A percentile compares a stretch with the other conserved stretches of the same genome.
Conservation (phyloP, 1,284 basidiomycete species). For the Kwoniella shivajii region DNA sequence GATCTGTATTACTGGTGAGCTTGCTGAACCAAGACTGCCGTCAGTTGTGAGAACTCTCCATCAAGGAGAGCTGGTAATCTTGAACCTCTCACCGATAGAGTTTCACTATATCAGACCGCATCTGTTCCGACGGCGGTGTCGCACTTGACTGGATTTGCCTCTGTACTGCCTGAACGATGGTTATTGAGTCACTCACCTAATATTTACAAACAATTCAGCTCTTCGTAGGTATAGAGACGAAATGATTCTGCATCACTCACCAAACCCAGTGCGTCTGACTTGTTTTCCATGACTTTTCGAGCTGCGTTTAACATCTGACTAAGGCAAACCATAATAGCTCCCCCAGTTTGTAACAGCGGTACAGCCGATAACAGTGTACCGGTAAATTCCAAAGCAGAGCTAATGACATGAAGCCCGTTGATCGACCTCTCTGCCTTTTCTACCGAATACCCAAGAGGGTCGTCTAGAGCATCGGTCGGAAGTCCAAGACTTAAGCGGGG, state of each 20-base stretch:
- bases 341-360: slow-evolving; percentile 1
- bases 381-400: background rate
- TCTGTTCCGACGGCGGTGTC: background rate
- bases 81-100: background rate
- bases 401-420: background rate
- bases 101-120: background rate
- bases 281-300: slow-evolving; percentile 3
- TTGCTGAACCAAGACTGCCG: slow-evolving; percentile 9
- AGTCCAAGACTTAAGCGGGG: background rate
- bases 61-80: too few species aligned
- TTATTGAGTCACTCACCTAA: slow-evolving; percentile 9
- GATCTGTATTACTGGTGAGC: slow-evolving; percentile 21
- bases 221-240: too few species aligned
- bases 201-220: too few species aligned
- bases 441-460: background rate
- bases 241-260: background rate
- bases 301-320: slow-evolving; percentile 3
- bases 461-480: background rate
- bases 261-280: slow-evolving; percentile 4
- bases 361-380: background rate
- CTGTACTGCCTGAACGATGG: slow-evolving; percentile 8
- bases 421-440: slow-evolving; percentile 1
- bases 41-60: background rate
- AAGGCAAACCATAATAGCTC: background rate
- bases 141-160: background rate